Evolutionary conservation across 2,329 filamentous ascomycete genomes (phyloP).

Genomic region (Hypoxylon sp.): DNA sequence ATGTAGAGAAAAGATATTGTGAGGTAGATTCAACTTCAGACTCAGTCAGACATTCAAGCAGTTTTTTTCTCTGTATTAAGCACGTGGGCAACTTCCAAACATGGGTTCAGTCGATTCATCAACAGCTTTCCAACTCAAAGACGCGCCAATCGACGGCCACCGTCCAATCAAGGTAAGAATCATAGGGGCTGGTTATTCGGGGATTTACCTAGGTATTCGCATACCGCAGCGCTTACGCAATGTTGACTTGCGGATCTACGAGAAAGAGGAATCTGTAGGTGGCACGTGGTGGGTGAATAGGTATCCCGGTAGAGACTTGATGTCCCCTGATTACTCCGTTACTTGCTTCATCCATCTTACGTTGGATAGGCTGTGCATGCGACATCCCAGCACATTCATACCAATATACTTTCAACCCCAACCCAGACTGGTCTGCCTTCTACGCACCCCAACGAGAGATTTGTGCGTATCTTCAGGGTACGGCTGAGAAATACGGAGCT

Average conservation of each 20-base stretch:
- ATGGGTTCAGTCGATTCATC: slow-evolving; percentile 31
- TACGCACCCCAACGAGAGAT: slow-evolving; percentile 67
- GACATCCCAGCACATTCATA: slow-evolving; percentile 65
- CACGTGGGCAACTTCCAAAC: neutral
- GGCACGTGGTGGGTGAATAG: slow-evolving; percentile 59
- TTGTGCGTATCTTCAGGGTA: slow-evolving; percentile 62
- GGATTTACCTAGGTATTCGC: slow-evolving; percentile 55
- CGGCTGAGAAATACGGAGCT: slow-evolving; percentile 63
- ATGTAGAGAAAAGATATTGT: neutral
- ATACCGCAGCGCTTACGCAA: slow-evolving; percentile 56
- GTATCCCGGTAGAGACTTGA: slow-evolving; percentile 53
- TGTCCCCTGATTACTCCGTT: neutral
- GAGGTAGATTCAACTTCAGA: slow-evolving; percentile 10
- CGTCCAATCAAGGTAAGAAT: slow-evolving; percentile 56
- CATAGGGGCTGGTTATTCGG: slow-evolving; percentile 56
- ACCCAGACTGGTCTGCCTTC: slow-evolving; percentile 67
- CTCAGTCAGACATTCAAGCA: neutral
- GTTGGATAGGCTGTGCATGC: slow-evolving; percentile 51
- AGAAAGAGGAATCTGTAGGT: slow-evolving; percentile 55
- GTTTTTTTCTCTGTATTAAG: neutral
- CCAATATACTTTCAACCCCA: slow-evolving; percentile 69
- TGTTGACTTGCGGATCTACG: slow-evolving; percentile 55
- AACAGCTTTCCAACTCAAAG: slow-evolving; percentile 46
- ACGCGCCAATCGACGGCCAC: slow-evolving; percentile 52
- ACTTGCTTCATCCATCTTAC: slow-evolving; percentile 25